Evolutionary conservation across 1,284 basidiomycete genomes (phyloP).

Genomic region (Microstroma glucosiphilum): DNA sequence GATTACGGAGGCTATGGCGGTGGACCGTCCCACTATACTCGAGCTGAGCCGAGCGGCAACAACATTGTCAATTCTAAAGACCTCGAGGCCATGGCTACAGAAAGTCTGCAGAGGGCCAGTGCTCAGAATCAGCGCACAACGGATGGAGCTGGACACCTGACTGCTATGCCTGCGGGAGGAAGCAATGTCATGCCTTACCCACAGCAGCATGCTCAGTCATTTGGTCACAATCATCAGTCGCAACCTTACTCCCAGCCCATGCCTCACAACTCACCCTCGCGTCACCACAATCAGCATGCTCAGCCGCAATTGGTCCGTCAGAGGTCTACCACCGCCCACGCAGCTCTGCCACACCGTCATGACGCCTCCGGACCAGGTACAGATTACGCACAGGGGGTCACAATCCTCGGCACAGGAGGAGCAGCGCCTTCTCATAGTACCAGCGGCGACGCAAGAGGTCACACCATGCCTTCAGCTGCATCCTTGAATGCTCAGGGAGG

Average conservation of each 20-base stretch:
- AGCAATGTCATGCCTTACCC: constrained; percentile 15
- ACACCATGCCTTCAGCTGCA: constrained; percentile 6
- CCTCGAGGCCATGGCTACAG: constrained; percentile 7
- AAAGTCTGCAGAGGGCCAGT: constrained; percentile 4
- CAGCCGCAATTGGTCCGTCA: neutral
- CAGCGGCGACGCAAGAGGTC: constrained; percentile 18
- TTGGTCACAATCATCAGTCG: neutral
- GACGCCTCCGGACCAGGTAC: constrained; percentile 11
- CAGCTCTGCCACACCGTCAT: constrained; percentile 2
- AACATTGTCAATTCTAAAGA: constrained; percentile 5
- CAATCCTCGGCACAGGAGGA: constrained; percentile 16
- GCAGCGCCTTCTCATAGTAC: constrained; percentile 9
- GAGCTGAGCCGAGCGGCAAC: neutral
- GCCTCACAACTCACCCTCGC: too few relatives aligned
- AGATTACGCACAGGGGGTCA: constrained; percentile 23
- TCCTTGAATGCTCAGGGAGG: constrained; percentile 19
- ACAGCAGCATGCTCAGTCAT: constrained; percentile 16
- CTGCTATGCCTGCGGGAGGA: neutral
- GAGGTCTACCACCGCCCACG: neutral
- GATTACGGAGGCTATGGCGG: neutral
- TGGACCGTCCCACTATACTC: neutral
- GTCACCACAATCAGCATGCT: neutral
- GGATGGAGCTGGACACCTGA: constrained; percentile 5
- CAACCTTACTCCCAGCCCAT: neutral
- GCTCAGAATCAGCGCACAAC: neutral